Base-by-base conservation (phyloP, 345 rosid genomes). In the Hypericum perforatum region DNA sequence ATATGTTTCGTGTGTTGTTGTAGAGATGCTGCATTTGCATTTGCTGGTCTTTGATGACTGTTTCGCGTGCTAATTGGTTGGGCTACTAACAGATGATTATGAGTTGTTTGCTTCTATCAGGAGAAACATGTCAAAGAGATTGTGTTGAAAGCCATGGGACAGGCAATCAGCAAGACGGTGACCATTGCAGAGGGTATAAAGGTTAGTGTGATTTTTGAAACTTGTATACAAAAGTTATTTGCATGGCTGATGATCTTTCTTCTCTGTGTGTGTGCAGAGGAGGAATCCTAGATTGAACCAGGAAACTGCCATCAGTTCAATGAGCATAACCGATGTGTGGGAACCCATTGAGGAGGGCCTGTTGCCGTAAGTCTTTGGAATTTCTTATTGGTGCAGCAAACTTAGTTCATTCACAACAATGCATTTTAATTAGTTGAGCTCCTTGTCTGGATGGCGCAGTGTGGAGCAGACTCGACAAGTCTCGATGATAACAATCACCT, bases 341-440 rank as follows among this genome's bases (percentile, higher is more conserved):
- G 98, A 92, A 74, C 98, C 97, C 61, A 78, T 69, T 7, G 97
- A 92, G 69, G 98, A 92, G 72, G 98, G 98, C 49, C 95, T 92
- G 66, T 65, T 78, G 32, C 89, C 95, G 95, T 88, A 60, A 69
- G 88, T 71, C 39, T 49, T 54, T 16, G 10, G 39, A 55, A 41
- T 43, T 68, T 16, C 12, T 56, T 60, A 41, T 45, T 41, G 11
- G 14, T 49, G 47, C 38, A 9, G 45, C 41, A 11, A 37, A 44
- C 37, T 56, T 49, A 0, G 11, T 15, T 11, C 32, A 41, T 43
- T 11, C 22, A 44, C 8, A 46, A 46, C 29, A 13, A 13, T 12
- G 8, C 22, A 9, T 12, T 6, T 11, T 3, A 13, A 5, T n/a
- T 40, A 12, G 13, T 29, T 69, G 43, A 14, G 41, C 37, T 1